These are phyloP conservation scores for Chloris gayana DNA, from an alignment of 176 grass and related monocot genomes.

Conservation along the genomic window DNA sequence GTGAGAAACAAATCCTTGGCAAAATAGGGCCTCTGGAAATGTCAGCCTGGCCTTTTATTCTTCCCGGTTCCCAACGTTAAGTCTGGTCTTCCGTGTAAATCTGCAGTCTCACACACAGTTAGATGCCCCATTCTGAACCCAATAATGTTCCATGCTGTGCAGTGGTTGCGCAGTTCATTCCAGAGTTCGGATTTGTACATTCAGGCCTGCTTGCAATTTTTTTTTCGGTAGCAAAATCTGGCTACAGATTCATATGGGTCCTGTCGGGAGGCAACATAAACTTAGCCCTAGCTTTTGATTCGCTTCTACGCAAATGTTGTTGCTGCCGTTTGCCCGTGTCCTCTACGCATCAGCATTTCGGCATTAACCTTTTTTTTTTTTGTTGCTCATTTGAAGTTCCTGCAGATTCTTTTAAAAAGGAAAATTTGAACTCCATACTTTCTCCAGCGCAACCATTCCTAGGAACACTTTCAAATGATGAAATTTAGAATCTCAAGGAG, in stretches of 20 bases:
- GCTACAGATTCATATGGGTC: no score
- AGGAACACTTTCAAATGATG: no score
- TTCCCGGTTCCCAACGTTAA: conserved; percentile 19
- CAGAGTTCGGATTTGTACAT: conserved; percentile 26
- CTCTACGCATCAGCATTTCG: background rate
- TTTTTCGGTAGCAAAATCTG: background rate
- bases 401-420: background rate
- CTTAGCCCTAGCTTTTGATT: background rate
- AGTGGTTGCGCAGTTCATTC: conserved; percentile 5
- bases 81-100: no score
- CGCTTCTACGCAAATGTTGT: conserved; percentile 24
- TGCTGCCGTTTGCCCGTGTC: background rate
- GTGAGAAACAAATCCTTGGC: background rate
- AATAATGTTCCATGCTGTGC: background rate
- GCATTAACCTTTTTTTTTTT: background rate
- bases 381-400: background rate
- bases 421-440: no score
- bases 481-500: no score
- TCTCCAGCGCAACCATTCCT: background rate
- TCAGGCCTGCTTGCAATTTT: background rate
- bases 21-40: conserved; percentile 21
- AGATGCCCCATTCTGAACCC: background rate
- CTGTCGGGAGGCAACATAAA: background rate
- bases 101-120: no score
- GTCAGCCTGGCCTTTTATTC: conserved; percentile 26